These are phyloP conservation scores for Ophiostoma angusticollis DNA, from an alignment of 2,329 filamentous ascomycete genomes.

Conservation along the genomic window DNA sequence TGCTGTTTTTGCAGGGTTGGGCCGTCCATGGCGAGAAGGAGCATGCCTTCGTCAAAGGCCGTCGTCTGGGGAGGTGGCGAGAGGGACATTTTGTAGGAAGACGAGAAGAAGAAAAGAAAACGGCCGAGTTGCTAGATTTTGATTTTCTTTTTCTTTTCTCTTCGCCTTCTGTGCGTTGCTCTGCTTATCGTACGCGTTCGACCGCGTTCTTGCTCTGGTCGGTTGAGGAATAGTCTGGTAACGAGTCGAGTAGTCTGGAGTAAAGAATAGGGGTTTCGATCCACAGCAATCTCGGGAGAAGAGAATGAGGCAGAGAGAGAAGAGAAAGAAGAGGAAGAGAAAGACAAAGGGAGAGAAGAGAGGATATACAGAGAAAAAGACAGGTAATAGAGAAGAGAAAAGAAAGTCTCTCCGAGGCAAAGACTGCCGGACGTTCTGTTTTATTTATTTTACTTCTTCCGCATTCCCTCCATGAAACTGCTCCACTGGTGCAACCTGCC, in stretches of 20 bases:
- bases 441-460: no score
- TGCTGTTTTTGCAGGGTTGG: not conserved
- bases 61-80: not conserved
- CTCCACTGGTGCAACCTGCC: no score
- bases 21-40: conserved; percentile 7
- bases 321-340: not conserved
- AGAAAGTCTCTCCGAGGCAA: conserved; percentile 3
- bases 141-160: not conserved
- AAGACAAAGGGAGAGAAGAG: not conserved
- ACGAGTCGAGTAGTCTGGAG: not conserved
- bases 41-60: conserved; percentile 9
- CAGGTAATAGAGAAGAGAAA: not conserved
- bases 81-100: conserved; percentile 6
- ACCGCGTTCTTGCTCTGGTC: not conserved
- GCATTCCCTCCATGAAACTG: no score
- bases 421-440: no score
- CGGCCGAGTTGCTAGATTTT: not conserved
- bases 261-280: conserved; percentile 1
- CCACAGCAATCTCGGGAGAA: conserved; percentile 9
- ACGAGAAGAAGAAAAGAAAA: not conserved
- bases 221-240: not conserved
- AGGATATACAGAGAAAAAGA: not conserved
- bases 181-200: not conserved
- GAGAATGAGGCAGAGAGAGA: not conserved
- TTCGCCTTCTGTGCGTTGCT: not conserved